Base-by-base conservation (phyloP, 768 basidiomycete species). In the Mycena albidolilacea region DNA sequence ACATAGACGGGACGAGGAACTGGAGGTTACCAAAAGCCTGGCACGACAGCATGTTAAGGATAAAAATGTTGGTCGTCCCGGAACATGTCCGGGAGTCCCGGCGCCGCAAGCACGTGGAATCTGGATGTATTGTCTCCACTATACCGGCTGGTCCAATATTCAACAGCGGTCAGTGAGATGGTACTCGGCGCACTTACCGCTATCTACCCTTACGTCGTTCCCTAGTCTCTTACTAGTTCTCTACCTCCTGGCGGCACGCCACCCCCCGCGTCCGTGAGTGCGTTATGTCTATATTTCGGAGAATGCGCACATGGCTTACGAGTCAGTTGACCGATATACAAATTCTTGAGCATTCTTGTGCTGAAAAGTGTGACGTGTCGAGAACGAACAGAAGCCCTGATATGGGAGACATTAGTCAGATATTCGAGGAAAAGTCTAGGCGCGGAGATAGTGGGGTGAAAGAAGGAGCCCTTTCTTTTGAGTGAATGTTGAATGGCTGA, bases 251-350 rank as follows among this genome's bases (percentile, higher is more conserved):
- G 30, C 30, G 2, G 30, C 44, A 63, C 46, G 48, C 62, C 30
- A 63, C 62, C 44, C 43, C 44, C 23, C 23, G 62, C 62, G 23
- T 44, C 44, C 44, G 43, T 19, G 44, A 37, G 43, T 63, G 44
- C 62, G 41, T 44, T 63, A 63, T 37, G 62, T 37, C 23, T 48
- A 63, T 17, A 39, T n/a, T 64, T 12, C 64, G 48, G 15, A 54
- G 50, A 52, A 39, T 64, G 48, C 3, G 30, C 48, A 54, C 11
- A 64, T 38, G 48, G 50, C 50, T 50, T 64, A 54, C 35, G 64
- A 50, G 50, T 64, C 64, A 64, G 50, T 64, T 52, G 38, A 64
- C 50, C 64, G 37, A 64, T 64, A 54, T 64, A 50, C n/a, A 41
- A 39, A 52, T 54, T 64, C 17, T 11, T 39, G 48, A 54, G 50